Evolutionary conservation across 2,329 filamentous ascomycete genomes (phyloP), one percentile per base, ranked within the genome.

Genomic region (Fusarium kyushuense): DNA sequence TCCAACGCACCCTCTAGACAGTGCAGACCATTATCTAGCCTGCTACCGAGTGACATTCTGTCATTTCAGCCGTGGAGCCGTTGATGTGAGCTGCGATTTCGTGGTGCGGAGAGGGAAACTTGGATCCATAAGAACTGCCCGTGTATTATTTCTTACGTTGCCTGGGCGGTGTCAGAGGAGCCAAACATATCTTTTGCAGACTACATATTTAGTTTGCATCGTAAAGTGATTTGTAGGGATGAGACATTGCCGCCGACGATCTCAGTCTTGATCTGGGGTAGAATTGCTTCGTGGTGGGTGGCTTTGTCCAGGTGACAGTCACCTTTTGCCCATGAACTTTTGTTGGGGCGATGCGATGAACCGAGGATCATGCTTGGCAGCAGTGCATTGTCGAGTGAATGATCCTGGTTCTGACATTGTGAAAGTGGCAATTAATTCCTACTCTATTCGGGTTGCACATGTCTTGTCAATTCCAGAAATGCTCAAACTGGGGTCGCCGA

Each of bases 1-100:
- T 80, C 79, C 83, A 88, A 91, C 90, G 90, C 91, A 87, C 86
- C 90, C 89, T 86, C 84, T 83, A 94, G 92, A 95, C 92, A 95
- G 92, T 94, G 88, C 92, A 91, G 87, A 85, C 85, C 90, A 90
- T 89, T 85, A 86, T 83, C 79, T 80, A 83, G 79, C 79, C 81
- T 83, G 84, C 83, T 79, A 83, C 79, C 79, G 83, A 81, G 80
- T 83, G 84, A 82, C 91, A 86, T 94, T 92, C 88, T 94, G 91
- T 84, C 82, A 82, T 84, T 76, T 70, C 77, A 82, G 80, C 81
- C 78, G 84, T 84, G 82, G 81, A 75, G 81, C 82, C 81, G 80
- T 92, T 90, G 89, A 86, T 90, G 86, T 65, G 81, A 80, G 75
- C 79, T 82, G 85, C 86, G 86, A 86, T 89, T 87, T 84, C 79